Base-by-base conservation (phyloP, 208 protist genomes). In the Crithidia expoeki region DNA sequence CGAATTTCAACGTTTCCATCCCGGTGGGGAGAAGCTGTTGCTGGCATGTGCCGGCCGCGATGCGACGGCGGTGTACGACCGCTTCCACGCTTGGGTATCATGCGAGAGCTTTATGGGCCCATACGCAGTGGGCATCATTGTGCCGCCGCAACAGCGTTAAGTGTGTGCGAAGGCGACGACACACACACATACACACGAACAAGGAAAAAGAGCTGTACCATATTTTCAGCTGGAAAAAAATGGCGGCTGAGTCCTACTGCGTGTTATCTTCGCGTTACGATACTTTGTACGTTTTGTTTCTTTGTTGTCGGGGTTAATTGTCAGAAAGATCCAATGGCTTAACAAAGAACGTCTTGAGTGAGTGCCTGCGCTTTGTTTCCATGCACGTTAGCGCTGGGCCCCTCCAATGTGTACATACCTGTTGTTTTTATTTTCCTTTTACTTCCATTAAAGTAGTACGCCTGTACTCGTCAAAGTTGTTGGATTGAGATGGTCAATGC, bases 31-130 rank as follows among this genome's bases (percentile, higher is more conserved):
- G 28, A 68, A 63, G n/a, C 25, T 93, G 12, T 65, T 96, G 42
- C 63, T 79, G 42, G 72, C 64, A 11, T 92, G 79, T 71, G 88
- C 71, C 1, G 91, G 91, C 16, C 82, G 65, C 23, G 91, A 96
- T 62, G 81, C 80, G 16, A 96, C 88, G 16, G 73, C 42, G 21
- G 57, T 94, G 59, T 93, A 84, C 55, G 76, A 94, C 49, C 50
- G 76, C 58, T 93, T 79, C 38, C 90, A 95, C 34, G 57, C 63
- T 16, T 95, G 87, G 85, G 79, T 96, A 6, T 80, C 78, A 19
- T 88, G 81, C 47, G 85, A 94, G 67, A 71, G 71, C 28, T 81
- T 94, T 55, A 64, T 94, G 56, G 84, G 49, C 4, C 72, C 83
- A 2, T 92, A 83, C 42, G 82, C 81, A 0, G 72, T 94, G 10